phyloP scores from a whole-genome alignment of 208 protist genomes.

The Novymonas esmeraldas region DNA sequence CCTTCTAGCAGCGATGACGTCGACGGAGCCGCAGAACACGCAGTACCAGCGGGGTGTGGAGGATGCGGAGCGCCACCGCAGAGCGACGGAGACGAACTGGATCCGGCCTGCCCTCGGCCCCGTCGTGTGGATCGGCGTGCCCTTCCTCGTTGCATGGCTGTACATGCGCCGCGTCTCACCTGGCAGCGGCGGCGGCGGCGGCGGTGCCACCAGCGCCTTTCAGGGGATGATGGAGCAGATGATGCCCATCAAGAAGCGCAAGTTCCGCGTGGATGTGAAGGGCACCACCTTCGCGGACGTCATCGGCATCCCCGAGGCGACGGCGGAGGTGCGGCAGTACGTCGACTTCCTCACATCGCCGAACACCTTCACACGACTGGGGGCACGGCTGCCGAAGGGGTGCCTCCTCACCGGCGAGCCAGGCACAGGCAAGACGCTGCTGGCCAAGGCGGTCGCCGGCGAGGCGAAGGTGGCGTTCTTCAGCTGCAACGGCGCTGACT shows the following conservation, averaged over 20 bases:
- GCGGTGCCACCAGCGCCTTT: constrained; percentile 59
- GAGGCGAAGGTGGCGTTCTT: constrained; percentile 96
- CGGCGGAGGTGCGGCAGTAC: constrained; percentile 97
- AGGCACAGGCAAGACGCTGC: constrained; percentile 97
- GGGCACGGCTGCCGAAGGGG: constrained; percentile 96
- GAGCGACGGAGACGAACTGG: constrained; percentile 83
- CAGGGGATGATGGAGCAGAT: constrained; percentile 85
- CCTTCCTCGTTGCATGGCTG: constrained; percentile 54
- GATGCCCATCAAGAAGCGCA: constrained; percentile 88
- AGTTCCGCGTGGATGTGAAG: constrained; percentile 88
- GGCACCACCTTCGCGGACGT: constrained; percentile 94
- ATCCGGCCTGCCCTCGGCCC: constrained; percentile 73
- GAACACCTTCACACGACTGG: constrained; percentile 95
- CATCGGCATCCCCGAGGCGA: constrained; percentile 96
- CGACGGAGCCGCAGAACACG: neutral
- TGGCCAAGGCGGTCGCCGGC: constrained; percentile 97
- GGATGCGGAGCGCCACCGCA: constrained; percentile 72
- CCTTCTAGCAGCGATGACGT: constrained; percentile 14
- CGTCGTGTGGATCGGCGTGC: constrained; percentile 77
- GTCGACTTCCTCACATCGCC: constrained; percentile 97
- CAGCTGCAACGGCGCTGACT: constrained; percentile 95
- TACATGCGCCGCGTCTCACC: constrained; percentile 60
- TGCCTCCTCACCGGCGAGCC: constrained; percentile 96
- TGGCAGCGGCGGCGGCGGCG: constrained; percentile 7
- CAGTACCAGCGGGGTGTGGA: constrained; percentile 74